These are phyloP conservation scores for Cymbopogon citratus DNA, from an alignment of 176 grass and related monocot genomes.

Conservation along the genomic window DNA sequence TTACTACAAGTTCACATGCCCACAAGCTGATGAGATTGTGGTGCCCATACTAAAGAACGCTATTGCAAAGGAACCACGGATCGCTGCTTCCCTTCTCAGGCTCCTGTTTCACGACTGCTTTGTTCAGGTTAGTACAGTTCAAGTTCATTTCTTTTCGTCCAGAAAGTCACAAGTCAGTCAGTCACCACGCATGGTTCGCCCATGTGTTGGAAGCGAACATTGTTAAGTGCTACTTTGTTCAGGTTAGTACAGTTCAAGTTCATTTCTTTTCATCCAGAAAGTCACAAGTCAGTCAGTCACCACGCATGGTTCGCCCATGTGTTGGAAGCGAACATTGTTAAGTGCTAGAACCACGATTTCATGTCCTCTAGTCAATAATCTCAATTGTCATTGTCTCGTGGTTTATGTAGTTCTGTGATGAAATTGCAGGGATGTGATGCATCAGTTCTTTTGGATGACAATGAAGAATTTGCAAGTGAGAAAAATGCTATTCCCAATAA, in stretches of 20 bases:
- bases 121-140: constrained; percentile 52
- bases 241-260: too few species aligned
- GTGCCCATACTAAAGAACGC: constrained; percentile 57
- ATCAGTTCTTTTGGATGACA: constrained; percentile 69
- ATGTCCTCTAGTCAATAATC: not conserved
- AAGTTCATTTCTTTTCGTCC: not conserved
- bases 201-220: not conserved
- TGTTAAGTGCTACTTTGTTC: not conserved
- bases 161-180: not conserved
- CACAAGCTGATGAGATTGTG: constrained; percentile 63
- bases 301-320: not conserved
- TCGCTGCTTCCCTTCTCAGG: constrained; percentile 69
- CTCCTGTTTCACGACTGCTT: constrained; percentile 80
- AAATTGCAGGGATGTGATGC: constrained; percentile 74
- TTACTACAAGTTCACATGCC: constrained; percentile 69
- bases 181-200: not conserved
- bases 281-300: not conserved
- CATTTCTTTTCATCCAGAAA: not conserved
- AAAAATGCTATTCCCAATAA: constrained; percentile 67
- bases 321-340: not conserved
- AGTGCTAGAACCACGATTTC: not conserved
- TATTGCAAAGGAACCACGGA: constrained; percentile 48
- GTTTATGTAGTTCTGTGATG: not conserved
- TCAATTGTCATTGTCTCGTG: not conserved
- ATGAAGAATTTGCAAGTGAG: constrained; percentile 40